Evolutionary conservation across 805 yeast species (phyloP).

Genomic region (Wickerhamiella kurtzmanii): DNA sequence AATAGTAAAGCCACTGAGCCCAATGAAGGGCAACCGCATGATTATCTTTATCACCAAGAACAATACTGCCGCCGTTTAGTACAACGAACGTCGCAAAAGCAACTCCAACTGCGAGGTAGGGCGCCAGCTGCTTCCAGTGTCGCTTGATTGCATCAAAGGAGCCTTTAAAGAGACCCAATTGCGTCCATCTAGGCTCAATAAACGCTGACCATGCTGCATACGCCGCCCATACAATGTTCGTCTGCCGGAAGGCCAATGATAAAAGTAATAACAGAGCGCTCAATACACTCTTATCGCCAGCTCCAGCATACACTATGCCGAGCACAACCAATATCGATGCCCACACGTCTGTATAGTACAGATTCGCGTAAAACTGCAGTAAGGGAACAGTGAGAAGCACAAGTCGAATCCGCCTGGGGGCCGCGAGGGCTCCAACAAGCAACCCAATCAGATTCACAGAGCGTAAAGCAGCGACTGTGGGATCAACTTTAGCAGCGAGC

Average conservation of each 20-base stretch:
- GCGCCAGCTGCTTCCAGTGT: conserved; percentile 1
- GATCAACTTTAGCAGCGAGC: conserved; percentile 6
- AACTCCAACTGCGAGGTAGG: conserved; percentile 25
- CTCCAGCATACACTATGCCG: conserved; percentile 24
- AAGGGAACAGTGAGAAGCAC: conserved; percentile 48
- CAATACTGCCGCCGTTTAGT: conserved; percentile 59
- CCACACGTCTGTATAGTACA: conserved; percentile 93
- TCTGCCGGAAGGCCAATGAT: conserved; percentile 73
- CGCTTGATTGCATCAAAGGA: neutral
- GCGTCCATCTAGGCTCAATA: neutral
- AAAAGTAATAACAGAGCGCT: conserved; percentile 45
- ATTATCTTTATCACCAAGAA: conserved; percentile 84
- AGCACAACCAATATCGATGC: conserved; percentile 56
- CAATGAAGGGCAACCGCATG: conserved; percentile 60
- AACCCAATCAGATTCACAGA: conserved; percentile 40
- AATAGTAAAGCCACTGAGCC: conserved; percentile 72
- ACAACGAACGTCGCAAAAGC: conserved; percentile 45
- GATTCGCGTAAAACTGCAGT: conserved; percentile 52
- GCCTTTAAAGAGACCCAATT: neutral
- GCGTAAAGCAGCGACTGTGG: conserved; percentile 31
- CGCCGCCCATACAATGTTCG: conserved; percentile 77
- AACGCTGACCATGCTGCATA: conserved; percentile 29
- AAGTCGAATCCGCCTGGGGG: conserved; percentile 19
- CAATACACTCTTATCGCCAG: conserved; percentile 19
- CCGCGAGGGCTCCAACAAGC: conserved; percentile 18